Evolutionary conservation across 805 yeast species (phyloP).

Genomic region (Nakazawaea pomicola): DNA sequence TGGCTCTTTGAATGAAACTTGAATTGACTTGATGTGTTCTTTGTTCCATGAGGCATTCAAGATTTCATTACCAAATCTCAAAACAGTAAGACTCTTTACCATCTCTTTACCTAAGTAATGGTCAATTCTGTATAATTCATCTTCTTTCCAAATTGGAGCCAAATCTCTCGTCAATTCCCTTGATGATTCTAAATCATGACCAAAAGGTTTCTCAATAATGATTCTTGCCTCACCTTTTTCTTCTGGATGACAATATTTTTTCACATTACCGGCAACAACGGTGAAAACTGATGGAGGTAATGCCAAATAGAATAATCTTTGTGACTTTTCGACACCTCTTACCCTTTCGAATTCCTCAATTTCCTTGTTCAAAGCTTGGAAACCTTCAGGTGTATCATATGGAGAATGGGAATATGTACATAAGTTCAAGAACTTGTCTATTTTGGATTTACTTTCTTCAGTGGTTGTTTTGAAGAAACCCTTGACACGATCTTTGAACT

Average conservation of each 20-base stretch:
- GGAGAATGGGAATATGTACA: slow-evolving; percentile 70
- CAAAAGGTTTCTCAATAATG: slow-evolving; percentile 96
- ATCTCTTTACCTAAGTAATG: slow-evolving; percentile 97
- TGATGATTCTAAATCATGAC: slow-evolving; percentile 80
- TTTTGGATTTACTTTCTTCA: slow-evolving; percentile 31
- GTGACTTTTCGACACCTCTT: slow-evolving; percentile 44
- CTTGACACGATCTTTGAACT: slow-evolving; percentile 61
- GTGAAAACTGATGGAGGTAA: slow-evolving; percentile 92
- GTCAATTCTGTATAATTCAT: slow-evolving; percentile 91
- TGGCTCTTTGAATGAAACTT: slow-evolving; percentile 93
- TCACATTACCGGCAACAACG: slow-evolving; percentile 68
- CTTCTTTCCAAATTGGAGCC: slow-evolving; percentile 85
- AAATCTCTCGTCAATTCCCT: slow-evolving; percentile 70
- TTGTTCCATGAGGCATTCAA: slow-evolving; percentile 87
- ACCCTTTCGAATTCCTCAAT: slow-evolving; percentile 57
- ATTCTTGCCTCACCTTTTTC: slow-evolving; percentile 67
- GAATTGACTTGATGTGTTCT: slow-evolving; percentile 72
- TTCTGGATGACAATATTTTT: slow-evolving; percentile 59
- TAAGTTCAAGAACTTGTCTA: slow-evolving; percentile 61
- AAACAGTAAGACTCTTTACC: slow-evolving; percentile 87
- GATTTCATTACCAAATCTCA: slow-evolving; percentile 88
- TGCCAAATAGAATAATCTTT: slow-evolving; percentile 88
- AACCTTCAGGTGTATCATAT: slow-evolving; percentile 81
- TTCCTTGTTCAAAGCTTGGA: slow-evolving; percentile 43
- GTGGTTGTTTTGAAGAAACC: slow-evolving; percentile 50